A percentile compares a stretch with the other conserved stretches of the same genome.
Evolutionary conservation across 306 rosid genomes (phyloP).

Genomic region (Pueraria montana): DNA sequence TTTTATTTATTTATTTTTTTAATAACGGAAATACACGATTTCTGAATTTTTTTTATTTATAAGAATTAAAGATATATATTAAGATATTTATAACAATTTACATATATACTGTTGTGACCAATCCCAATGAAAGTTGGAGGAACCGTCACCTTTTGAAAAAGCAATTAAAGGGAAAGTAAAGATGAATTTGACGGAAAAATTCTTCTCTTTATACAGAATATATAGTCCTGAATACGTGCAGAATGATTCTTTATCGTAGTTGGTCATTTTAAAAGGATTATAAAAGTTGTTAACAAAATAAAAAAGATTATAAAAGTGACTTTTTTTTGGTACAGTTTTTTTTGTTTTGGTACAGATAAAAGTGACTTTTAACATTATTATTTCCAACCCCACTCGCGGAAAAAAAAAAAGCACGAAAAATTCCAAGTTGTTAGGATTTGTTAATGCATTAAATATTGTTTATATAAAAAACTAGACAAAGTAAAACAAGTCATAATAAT

Average conservation of each 20-base stretch:
- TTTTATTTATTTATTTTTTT: no score
- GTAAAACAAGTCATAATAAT: neutral
- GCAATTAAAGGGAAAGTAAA: neutral
- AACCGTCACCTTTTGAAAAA: conserved; percentile 18
- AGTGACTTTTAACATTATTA: conserved; percentile 4
- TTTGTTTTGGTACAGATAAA: no score
- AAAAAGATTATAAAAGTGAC: no score
- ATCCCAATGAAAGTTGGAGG: neutral
- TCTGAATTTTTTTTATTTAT: no score
- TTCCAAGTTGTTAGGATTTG: neutral
- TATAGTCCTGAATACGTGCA: neutral
- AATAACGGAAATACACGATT: no score
- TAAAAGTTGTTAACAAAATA: no score
- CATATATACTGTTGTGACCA: no score
- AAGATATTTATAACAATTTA: no score
- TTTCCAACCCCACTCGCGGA: neutral
- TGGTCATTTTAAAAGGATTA: neutral
- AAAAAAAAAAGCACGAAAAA: neutral
- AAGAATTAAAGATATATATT: no score
- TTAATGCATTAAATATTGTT: no score
- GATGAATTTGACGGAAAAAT: neutral
- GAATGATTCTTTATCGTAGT: neutral
- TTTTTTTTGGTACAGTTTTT: no score
- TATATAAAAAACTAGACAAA: neutral
- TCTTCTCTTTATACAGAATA: neutral